These are phyloP conservation scores for Populus trichocarpa DNA, from an alignment of 441 rosid genomes.

Conservation along the genomic window DNA sequence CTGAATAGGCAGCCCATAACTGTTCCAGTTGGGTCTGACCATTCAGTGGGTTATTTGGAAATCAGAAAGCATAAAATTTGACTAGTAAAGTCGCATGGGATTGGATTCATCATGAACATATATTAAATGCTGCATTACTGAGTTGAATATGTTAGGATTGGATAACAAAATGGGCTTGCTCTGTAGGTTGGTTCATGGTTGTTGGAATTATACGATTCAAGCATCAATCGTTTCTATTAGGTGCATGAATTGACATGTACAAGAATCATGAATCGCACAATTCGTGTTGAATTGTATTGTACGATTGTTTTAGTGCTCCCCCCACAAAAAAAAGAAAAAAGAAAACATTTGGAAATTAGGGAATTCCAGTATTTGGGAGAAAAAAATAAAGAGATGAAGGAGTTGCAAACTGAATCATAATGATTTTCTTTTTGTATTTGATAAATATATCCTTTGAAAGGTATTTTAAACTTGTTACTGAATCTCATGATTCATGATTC, in stretches of 20 bases:
- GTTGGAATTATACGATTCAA: not conserved
- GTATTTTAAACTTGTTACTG: not conserved
- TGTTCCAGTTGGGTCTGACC: not conserved
- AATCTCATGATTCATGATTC: not conserved
- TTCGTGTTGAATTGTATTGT: not conserved
- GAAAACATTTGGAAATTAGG: not conserved
- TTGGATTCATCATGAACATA: not conserved
- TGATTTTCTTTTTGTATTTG: too few relatives aligned
- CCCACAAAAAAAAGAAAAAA: too few relatives aligned
- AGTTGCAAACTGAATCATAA: not conserved
- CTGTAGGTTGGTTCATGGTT: not conserved
- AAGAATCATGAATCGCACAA: not conserved
- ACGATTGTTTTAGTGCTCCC: not conserved
- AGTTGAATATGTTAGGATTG: not conserved
- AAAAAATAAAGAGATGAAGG: not conserved
- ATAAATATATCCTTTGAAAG: not conserved
- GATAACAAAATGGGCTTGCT: not conserved
- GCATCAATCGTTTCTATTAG: not conserved
- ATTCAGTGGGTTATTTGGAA: not conserved
- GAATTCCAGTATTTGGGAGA: not conserved
- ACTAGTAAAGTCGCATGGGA: not conserved
- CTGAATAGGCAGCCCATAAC: not conserved
- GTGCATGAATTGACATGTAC: not conserved
- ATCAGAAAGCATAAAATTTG: not conserved
- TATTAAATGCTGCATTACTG: not conserved